Evolutionary conservation across 2,329 filamentous ascomycete species (phyloP).

Genomic region (Colletotrichum kahawae): DNA sequence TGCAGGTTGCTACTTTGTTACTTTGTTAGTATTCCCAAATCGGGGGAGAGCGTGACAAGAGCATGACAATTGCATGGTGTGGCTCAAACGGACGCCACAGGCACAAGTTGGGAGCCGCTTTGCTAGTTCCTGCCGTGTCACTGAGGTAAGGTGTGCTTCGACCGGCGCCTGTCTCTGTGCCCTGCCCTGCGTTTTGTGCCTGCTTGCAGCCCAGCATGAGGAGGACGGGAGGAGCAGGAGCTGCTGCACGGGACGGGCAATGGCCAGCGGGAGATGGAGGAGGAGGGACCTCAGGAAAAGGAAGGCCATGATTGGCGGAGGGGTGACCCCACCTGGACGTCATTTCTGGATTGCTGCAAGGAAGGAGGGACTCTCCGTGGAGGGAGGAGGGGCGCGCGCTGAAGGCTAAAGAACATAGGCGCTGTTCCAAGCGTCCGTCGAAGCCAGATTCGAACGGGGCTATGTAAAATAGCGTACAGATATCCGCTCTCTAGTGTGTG

Average conservation of each 20-base stretch:
- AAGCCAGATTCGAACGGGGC: neutral
- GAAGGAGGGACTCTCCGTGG: neutral
- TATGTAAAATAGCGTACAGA: neutral
- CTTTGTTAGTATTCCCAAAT: neutral
- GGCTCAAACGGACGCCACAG: constrained; percentile 6
- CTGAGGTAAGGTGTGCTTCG: neutral
- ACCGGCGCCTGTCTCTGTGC: neutral
- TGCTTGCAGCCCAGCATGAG: neutral
- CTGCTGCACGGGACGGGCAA: neutral
- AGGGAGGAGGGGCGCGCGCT: neutral
- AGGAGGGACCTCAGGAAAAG: neutral
- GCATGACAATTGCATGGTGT: neutral
- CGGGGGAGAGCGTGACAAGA: neutral
- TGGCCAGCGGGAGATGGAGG: neutral
- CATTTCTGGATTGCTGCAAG: constrained; percentile 17
- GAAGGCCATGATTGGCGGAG: neutral
- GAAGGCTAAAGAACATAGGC: neutral
- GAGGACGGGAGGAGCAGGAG: neutral
- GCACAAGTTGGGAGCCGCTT: neutral
- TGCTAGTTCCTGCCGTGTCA: neutral
- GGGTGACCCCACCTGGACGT: neutral
- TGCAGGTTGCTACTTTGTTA: neutral
- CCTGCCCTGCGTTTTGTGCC: neutral
- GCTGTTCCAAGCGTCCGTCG: neutral
- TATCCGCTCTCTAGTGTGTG: neutral